phyloP scores from a whole-genome alignment of 768 basidiomycete species.

The Astraeus odoratus region DNA sequence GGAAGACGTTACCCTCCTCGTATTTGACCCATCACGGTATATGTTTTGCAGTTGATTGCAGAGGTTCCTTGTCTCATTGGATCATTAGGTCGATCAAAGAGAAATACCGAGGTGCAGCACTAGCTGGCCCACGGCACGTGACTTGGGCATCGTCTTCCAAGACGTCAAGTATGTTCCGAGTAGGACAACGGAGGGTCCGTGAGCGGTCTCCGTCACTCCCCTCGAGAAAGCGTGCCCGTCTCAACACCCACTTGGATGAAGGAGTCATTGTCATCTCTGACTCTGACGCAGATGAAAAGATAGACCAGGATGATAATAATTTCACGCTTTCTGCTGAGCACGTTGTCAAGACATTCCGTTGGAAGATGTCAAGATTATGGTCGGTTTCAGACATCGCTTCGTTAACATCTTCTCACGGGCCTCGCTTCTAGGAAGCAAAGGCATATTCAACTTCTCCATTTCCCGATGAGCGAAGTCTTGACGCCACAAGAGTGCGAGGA shows the following conservation, averaged over 20 bases:
- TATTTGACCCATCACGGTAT: conserved; percentile 74
- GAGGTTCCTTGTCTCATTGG: conserved; percentile 1
- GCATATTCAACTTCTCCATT: conserved; percentile 79
- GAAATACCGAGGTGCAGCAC: conserved; percentile 16
- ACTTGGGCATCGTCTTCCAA: conserved; percentile 11
- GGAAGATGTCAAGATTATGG: conserved; percentile 38
- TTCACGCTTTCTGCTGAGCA: conserved; percentile 23
- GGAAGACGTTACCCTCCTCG: conserved; percentile 55
- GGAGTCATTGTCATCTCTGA: conserved; percentile 20
- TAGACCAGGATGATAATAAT: conserved; percentile 1
- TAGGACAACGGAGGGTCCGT: conserved; percentile 13
- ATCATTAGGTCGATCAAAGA: conserved; percentile 8
- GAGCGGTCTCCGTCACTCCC: conserved; percentile 14
- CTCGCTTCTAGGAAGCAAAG: conserved; percentile 26
- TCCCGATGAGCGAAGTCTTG: conserved; percentile 64
- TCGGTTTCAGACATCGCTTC: conserved; percentile 23
- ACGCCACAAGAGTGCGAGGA: conserved; percentile 41
- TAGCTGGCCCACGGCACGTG: conserved; percentile 5
- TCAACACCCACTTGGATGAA: conserved; percentile 18
- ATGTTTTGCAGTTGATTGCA: conserved; percentile 9
- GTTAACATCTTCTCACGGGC: background rate
- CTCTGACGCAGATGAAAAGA: conserved; percentile 6
- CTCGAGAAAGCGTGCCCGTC: conserved; percentile 25
- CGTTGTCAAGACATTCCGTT: conserved; percentile 43
- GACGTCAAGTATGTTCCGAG: background rate